Conservation (phyloP, 495 filamentous ascomycete species). For the Penicillium tannophilum region DNA sequence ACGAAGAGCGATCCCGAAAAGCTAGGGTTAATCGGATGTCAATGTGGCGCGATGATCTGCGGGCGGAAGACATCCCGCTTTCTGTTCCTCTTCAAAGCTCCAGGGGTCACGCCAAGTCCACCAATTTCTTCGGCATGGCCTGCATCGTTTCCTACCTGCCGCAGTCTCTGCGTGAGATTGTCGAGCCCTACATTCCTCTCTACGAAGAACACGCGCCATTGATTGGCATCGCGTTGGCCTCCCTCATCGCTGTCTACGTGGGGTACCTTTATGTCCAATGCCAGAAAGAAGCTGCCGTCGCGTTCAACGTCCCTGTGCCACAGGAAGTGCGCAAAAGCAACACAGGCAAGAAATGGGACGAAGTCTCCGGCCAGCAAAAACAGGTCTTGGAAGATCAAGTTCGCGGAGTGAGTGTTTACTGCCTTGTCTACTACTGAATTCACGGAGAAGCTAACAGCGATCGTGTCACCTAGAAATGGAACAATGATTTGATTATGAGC, state of each 20-base stretch:
- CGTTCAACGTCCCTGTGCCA: slow-evolving; percentile 61
- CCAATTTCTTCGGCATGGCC: slow-evolving; percentile 30
- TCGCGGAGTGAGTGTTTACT: slow-evolving; percentile 39
- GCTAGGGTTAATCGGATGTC: neutral
- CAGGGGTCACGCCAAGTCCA: slow-evolving; percentile 19
- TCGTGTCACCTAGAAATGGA: slow-evolving; percentile 39
- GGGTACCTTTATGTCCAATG: slow-evolving; percentile 39
- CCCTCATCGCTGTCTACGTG: slow-evolving; percentile 38
- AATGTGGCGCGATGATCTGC: slow-evolving; percentile 1
- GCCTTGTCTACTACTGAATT: neutral
- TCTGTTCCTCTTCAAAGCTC: slow-evolving; percentile 10
- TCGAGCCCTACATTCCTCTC: slow-evolving; percentile 21
- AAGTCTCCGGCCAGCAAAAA: slow-evolving; percentile 43
- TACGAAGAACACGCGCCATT: slow-evolving; percentile 23
- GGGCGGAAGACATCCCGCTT: neutral
- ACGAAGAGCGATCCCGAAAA: neutral
- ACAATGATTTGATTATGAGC: slow-evolving; percentile 52
- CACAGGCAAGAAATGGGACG: slow-evolving; percentile 61
- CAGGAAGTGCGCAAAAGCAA: slow-evolving; percentile 55
- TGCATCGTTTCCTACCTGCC: slow-evolving; percentile 30
- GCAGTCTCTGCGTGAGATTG: slow-evolving; percentile 25
- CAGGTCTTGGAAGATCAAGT: slow-evolving; percentile 48
- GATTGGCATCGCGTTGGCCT: slow-evolving; percentile 35
- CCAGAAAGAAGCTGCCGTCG: slow-evolving; percentile 51
- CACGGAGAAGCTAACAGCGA: neutral